Conservation (phyloP, 768 basidiomycete genomes). For the Boletus sp. region DNA sequence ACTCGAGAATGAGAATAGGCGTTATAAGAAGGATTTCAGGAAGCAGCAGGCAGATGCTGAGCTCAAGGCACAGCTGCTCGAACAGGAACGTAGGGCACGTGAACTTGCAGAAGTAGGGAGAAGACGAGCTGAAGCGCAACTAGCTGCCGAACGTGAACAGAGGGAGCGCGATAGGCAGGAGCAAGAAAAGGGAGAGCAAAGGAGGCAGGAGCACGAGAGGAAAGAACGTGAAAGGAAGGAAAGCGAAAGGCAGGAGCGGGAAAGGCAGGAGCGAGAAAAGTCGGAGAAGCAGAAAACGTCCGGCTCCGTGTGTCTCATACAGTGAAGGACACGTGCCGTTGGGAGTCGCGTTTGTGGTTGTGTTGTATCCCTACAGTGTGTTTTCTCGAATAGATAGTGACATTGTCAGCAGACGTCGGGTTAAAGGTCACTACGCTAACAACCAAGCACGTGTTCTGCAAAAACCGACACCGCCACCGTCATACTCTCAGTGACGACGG, state of each 20-base stretch:
- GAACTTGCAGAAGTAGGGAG: constrained; percentile 23
- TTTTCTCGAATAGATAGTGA: no score
- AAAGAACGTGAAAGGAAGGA: not conserved
- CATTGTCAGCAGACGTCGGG: no score
- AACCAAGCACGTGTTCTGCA: not conserved
- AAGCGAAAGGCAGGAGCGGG: not conserved
- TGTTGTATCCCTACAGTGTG: no score
- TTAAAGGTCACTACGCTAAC: no score
- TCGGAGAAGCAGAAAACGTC: constrained; percentile 5
- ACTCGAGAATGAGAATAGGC: constrained; percentile 29
- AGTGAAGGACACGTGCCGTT: not conserved
- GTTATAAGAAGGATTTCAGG: constrained; percentile 14
- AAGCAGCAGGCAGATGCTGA: constrained; percentile 23
- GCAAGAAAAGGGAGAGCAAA: not conserved
- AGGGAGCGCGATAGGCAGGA: constrained; percentile 9
- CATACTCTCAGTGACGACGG: not conserved
- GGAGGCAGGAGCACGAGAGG: not conserved
- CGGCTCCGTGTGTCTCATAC: constrained; percentile 7
- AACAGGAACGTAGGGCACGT: constrained; percentile 27
- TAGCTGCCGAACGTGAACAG: constrained; percentile 13
- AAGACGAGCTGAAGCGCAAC: constrained; percentile 17
- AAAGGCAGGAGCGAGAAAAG: not conserved
- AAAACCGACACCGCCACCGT: not conserved
- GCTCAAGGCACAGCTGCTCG: constrained; percentile 14
- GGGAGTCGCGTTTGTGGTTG: not conserved